Conservation (phyloP, 2,329 filamentous ascomycete species). For the Lasiodiplodia sp. region DNA sequence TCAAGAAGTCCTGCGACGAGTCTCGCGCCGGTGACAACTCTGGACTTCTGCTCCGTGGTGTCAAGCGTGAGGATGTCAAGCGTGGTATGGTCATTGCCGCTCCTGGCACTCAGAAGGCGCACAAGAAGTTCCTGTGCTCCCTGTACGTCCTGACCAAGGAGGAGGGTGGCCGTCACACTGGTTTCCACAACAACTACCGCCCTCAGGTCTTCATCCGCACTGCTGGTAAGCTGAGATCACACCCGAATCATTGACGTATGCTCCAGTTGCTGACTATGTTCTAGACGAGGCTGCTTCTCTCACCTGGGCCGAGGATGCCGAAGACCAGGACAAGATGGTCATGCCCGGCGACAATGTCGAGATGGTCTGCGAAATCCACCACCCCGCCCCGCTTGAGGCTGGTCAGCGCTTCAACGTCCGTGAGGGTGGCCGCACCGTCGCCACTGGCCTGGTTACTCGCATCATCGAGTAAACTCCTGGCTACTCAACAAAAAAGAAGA, state of each 20-base stretch:
- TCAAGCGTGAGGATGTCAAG: constrained; percentile 92
- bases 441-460: constrained; percentile 49
- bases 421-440: constrained; percentile 79
- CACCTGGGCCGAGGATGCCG: constrained; percentile 84
- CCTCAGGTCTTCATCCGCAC: constrained; percentile 97
- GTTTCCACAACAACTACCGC: constrained; percentile 95
- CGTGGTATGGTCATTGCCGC: constrained; percentile 94
- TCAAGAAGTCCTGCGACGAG: constrained; percentile 99
- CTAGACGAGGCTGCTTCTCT: constrained; percentile 74
- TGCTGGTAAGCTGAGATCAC: constrained; percentile 68
- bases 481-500: constrained; percentile 1
- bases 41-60: constrained; percentile 91
- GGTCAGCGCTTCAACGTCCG: constrained; percentile 98
- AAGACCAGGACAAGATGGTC: constrained; percentile 80
- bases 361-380: constrained; percentile 87
- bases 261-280: background rate
- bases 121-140: constrained; percentile 91
- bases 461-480: constrained; percentile 42
- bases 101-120: constrained; percentile 83
- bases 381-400: constrained; percentile 85
- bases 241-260: background rate
- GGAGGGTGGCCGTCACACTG: constrained; percentile 95
- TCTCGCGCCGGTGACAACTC: constrained; percentile 98
- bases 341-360: constrained; percentile 99
- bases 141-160: constrained; percentile 98